Base-by-base conservation (phyloP, 1,284 basidiomycete genomes). In the Sporisorium exsertum region DNA sequence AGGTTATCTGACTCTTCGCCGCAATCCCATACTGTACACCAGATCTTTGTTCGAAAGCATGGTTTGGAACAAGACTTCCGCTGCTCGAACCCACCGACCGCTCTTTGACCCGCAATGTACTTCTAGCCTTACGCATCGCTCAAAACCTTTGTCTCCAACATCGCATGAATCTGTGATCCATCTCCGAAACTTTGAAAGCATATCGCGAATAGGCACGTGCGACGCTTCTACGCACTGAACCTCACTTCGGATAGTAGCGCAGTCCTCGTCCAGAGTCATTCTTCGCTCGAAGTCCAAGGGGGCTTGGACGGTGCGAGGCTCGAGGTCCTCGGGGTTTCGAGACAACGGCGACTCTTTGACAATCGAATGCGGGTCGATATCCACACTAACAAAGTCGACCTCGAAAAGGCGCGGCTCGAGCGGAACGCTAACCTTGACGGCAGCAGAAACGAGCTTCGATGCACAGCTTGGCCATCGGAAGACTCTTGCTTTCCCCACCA, bases 1-100 rank as follows among this genome's bases (percentile, higher is more conserved):
- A 95, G 89, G 95, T 96, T 64, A 80, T 85, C 57, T 85, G 43
- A 43, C 61, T 40, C n/a, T 22, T 13, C 46, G 20, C 32, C 42
- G 22, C n/a, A 24, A 47, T 29, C 24, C 22, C 33, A 1, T 16
- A n/a, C n/a, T n/a, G n/a, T n/a, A 6, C 45, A 40, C 3, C 27
- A 22, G 26, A 33, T 37, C 45, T 29, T 16, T 15, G n/a, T 12
- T 20, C 55, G 55, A 63, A 69, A 63, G 66, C 66, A 56, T 59
- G 32, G 2, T 24, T 26, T 37, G 13, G 22, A 47, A 59, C 26
- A n/a, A 5, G 37, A 2, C 8, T 3, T 16, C 37, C 22, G 6
- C 37, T 33, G 15, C 18, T 24, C 46, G 6, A 15, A 24, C 24
- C 24, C 5, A 32, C 13, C n/a, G 33, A n/a, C 43, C 32, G 16